Evolutionary conservation across 352 stramenopile species (phyloP).

Genomic region (Phytopythium chamaehyphon): DNA sequence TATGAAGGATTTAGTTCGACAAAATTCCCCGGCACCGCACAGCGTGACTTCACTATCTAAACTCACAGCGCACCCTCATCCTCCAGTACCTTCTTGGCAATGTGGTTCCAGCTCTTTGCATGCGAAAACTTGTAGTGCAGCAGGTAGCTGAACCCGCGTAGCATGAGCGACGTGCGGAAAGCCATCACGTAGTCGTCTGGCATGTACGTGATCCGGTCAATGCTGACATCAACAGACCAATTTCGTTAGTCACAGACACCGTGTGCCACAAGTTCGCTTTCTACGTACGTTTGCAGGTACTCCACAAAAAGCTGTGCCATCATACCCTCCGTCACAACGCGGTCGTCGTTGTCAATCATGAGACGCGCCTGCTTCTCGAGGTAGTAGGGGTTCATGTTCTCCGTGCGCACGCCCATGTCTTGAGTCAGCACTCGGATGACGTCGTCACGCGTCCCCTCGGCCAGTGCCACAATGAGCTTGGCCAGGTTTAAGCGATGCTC

Average conservation of each 20-base stretch:
- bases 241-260: not conserved
- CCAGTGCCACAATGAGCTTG: slow-evolving; percentile 84
- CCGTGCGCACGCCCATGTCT: slow-evolving; percentile 73
- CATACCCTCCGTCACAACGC: slow-evolving; percentile 71
- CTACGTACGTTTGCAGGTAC: slow-evolving; percentile 68
- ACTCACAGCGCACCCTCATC: slow-evolving; percentile 27
- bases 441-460: slow-evolving; percentile 60
- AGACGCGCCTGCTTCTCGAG: slow-evolving; percentile 78
- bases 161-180: slow-evolving; percentile 77
- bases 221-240: slow-evolving; percentile 25
- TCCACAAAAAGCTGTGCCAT: slow-evolving; percentile 87
- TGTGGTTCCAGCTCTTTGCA: slow-evolving; percentile 70
- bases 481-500: slow-evolving; percentile 68
- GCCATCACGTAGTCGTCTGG: slow-evolving; percentile 87
- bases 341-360: slow-evolving; percentile 88
- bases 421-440: slow-evolving; percentile 72
- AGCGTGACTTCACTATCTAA: too few relatives aligned
- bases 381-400: slow-evolving; percentile 79
- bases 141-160: slow-evolving; percentile 82
- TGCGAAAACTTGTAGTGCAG: slow-evolving; percentile 86
- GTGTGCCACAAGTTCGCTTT: slow-evolving; percentile 4
- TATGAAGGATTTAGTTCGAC: too few relatives aligned
- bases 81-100: slow-evolving; percentile 58
- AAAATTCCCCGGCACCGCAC: not conserved
- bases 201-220: slow-evolving; percentile 78